A percentile compares a stretch with the other conserved stretches of the same genome.
Conservation (phyloP, 208 protist genomes). For the Willaertia magna region DNA sequence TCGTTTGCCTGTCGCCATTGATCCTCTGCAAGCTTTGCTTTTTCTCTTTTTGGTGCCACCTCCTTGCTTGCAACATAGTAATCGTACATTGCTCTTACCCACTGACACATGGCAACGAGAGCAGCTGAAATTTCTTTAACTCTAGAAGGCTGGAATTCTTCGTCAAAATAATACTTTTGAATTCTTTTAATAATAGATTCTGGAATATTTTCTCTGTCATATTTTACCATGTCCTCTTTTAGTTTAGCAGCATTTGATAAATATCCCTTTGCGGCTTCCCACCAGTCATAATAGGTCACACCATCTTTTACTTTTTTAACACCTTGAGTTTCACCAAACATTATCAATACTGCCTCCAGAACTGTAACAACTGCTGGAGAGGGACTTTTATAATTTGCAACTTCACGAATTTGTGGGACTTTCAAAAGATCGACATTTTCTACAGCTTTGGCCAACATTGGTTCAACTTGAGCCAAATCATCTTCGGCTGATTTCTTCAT, state of each 20-base stretch:
- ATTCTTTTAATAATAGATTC: conserved; percentile 83
- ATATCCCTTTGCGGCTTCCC: conserved; percentile 75
- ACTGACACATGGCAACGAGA: conserved; percentile 92
- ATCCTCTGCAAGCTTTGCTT: conserved; percentile 67
- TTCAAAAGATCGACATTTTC: conserved; percentile 87
- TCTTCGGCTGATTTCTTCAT: conserved; percentile 85
- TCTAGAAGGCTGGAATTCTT: conserved; percentile 74
- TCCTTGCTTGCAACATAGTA: conserved; percentile 88
- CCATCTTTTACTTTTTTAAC: conserved; percentile 80
- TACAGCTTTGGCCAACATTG: conserved; percentile 84
- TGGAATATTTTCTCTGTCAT: conserved; percentile 88
- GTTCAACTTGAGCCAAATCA: conserved; percentile 86
- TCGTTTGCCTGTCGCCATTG: conserved; percentile 73
- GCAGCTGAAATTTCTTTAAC: conserved; percentile 72
- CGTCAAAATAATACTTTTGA: not conserved
- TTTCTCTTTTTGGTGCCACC: conserved; percentile 75
- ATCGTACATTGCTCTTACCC: conserved; percentile 92
- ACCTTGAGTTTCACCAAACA: conserved; percentile 85
- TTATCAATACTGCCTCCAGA: conserved; percentile 93
- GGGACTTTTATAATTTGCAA: conserved; percentile 83
- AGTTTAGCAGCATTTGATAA: conserved; percentile 70
- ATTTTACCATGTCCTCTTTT: conserved; percentile 77
- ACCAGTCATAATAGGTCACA: conserved; percentile 68
- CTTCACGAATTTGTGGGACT: conserved; percentile 84
- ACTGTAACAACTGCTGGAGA: conserved; percentile 87